phyloP scores from a whole-genome alignment of 129 eudicot genomes.

The Deinandra increscens region DNA sequence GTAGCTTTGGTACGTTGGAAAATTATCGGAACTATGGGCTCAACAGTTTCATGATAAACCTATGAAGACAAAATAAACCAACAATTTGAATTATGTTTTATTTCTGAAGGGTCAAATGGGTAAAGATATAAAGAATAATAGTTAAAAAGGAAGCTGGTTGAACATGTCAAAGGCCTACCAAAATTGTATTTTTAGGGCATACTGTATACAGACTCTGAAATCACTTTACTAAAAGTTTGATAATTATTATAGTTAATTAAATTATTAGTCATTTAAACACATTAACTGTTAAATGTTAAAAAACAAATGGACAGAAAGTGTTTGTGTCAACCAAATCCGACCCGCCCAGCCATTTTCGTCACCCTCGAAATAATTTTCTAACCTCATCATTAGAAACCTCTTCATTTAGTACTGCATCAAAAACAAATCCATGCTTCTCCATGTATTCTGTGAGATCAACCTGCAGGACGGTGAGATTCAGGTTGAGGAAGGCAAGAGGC shows the following conservation, averaged over 20 bases:
- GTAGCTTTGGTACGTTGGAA: slow-evolving; percentile 99
- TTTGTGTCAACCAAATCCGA: not conserved
- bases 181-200: not conserved
- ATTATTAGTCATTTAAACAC: not conserved
- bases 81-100: not conserved
- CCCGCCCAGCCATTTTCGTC: not conserved
- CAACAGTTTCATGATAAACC: slow-evolving; percentile 97
- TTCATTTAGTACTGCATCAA: slow-evolving; percentile 95
- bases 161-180: not conserved
- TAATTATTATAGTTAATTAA: not conserved
- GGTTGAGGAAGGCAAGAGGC: not conserved
- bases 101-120: not conserved
- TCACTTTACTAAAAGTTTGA: not conserved
- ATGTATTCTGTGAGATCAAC: slow-evolving; percentile 92
- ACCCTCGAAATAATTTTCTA: slow-evolving; percentile 3
- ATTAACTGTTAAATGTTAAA: not conserved
- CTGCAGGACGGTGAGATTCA: slow-evolving; percentile 36
- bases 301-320: not conserved
- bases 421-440: slow-evolving; percentile 98
- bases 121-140: not conserved
- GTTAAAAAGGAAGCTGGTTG: not conserved
- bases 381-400: slow-evolving; percentile 99
- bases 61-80: slow-evolving; percentile 26
- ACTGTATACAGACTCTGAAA: not conserved
- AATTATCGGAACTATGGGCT: slow-evolving; percentile 96